Base-by-base conservation (phyloP, 208 protist species). In the Trypanosoma caninum region DNA sequence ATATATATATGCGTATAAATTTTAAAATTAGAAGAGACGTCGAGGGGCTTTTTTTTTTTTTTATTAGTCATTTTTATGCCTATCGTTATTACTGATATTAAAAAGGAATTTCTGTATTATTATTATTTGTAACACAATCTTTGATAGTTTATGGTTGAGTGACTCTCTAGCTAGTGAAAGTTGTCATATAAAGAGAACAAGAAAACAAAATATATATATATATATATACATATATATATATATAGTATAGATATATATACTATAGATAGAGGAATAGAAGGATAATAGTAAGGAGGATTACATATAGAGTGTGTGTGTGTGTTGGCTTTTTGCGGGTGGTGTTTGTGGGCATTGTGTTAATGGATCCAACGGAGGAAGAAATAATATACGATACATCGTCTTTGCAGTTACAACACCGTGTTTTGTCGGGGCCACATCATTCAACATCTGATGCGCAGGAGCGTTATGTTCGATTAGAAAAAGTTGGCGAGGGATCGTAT, bases 401-500 rank as follows among this genome's bases (percentile, higher is more conserved):
- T n/a, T 38, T 28, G 38, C 31, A 65, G n/a, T 20, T 34, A 27
- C n/a, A n/a, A n/a, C 59, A 35, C n/a, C 47, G 33, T 10, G 25
- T 31, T 25, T 38, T 56, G n/a, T 5, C 34, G 34, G 35, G 41
- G 44, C 16, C 44, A 0, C 63, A 59, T 16, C 45, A 44, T 25
- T 7, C 28, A 6, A 1, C 30, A 2, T 7, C 20, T 16, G 59
- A 57, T 16, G 22, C 23, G 34, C 72, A 80, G 13, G 41, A 64
- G 22, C 82, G 81, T 28, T 99, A 98, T 63, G 18, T 76, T 40
- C 88, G 91, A 20, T 58, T 92, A 28, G 89, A 97, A 50, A 98
- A 98, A 71, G 77, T 98, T n/a, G 97, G 97, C n/a, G 92, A 98
- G 54, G 97, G 97, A 20, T 98, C 97, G 0, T 99, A 98, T 69